Base-by-base conservation (phyloP, 2,329 filamentous ascomycete genomes). In the Parascedosporium putredinis region DNA sequence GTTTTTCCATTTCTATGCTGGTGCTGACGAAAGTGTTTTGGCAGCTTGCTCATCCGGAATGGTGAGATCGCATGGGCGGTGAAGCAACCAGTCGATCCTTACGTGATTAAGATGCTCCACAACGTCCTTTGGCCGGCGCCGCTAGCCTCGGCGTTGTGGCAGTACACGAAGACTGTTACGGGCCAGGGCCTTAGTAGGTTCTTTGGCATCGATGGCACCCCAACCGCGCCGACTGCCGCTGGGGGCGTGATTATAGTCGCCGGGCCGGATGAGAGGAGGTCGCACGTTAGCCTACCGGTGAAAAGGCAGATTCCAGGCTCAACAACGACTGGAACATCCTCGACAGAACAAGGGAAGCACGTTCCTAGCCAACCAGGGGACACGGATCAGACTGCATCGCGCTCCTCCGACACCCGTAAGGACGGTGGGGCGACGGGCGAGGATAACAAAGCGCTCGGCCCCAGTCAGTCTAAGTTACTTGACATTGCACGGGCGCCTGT, bases 361-460 rank as follows among this genome's bases (percentile, higher is more conserved):
- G 23, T 24, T 7, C 38, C 38, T 6, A 42, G 38, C 18, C 38
- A 42, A 20, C n/a, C 38, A 53, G 44, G 50, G n/a, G n/a, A n/a
- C 64, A 2, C 63, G 69, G 29, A 69, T 69, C 27, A 14, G 7
- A 42, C 12, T 20, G 12, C 38, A 12, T 14, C 38, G 20, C n/a
- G 18, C 12, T 18, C 16, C n/a, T 20, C 38, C 12, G 23, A 20
- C 18, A 42, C 38, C 18, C 38, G 38, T 18, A 42, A 42, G 23
- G 79, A 78, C 8, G 67, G 67, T 23, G 63, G 70, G 1, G 68
- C 78, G 45, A 67, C 66, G 33, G 53, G 82, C 25, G 68, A 67
- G 29, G 72, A 72, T 56, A 62, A 6, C 55, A 64, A 22, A 53
- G 66, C 4, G 58, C 67, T 31, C 62, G 64, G 45, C 59, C 25